Conservation (phyloP, 129 eudicot species). For the Flaveria linearis region DNA sequence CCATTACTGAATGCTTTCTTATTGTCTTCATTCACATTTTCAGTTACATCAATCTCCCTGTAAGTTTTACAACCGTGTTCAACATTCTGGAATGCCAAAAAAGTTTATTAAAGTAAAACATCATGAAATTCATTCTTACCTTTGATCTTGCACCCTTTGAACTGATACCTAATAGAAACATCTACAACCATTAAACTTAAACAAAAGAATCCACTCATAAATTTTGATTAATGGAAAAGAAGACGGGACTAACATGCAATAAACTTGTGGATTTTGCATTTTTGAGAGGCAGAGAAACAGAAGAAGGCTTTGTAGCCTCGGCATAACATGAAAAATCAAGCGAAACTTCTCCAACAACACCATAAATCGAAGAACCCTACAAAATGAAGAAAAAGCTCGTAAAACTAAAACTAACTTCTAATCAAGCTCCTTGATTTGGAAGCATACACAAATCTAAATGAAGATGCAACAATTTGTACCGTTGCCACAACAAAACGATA, state of each 20-base stretch:
- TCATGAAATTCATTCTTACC: constrained; percentile 41
- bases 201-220: neutral
- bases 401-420: neutral
- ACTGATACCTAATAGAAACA: constrained; percentile 65
- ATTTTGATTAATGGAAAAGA: neutral
- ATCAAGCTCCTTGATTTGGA: constrained; percentile 30
- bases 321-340: constrained; percentile 77
- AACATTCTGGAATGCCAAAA: neutral
- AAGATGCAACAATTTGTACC: constrained; percentile 41
- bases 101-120: neutral
- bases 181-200: constrained; percentile 23
- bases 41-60: constrained; percentile 63
- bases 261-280: constrained; percentile 53
- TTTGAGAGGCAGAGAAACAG: constrained; percentile 82
- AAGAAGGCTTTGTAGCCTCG: constrained; percentile 59
- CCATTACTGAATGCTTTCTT: constrained; percentile 43
- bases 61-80: constrained; percentile 18
- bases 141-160: constrained; percentile 81
- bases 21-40: constrained; percentile 40
- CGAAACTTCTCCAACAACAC: constrained; percentile 90
- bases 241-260: constrained; percentile 68
- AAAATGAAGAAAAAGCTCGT: constrained; percentile 5
- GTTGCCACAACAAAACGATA: constrained; percentile 71
- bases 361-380: constrained; percentile 79
- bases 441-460: constrained; percentile 23